phyloP scores from a whole-genome alignment of 495 filamentous ascomycete species.

The Pyrenula aspistea region DNA sequence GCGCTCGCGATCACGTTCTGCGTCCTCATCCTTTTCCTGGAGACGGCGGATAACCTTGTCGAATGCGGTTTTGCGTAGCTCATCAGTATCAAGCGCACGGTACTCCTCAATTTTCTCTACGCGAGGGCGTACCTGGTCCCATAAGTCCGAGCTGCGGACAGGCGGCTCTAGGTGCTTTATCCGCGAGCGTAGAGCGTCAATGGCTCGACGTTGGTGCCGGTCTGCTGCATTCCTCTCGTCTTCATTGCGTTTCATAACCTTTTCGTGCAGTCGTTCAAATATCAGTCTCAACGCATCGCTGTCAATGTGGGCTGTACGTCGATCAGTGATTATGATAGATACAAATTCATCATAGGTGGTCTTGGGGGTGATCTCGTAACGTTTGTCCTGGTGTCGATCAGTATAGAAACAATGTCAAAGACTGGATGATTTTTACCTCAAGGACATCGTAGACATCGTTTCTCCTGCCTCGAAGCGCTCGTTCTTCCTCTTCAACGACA shows the following conservation, averaged over 20 bases:
- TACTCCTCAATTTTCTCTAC: constrained; percentile 76
- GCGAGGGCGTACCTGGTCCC: constrained; percentile 68
- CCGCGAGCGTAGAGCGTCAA: constrained; percentile 73
- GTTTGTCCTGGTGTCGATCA: constrained; percentile 56
- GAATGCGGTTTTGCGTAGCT: constrained; percentile 70
- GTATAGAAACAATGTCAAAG: constrained; percentile 1
- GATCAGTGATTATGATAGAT: constrained; percentile 64
- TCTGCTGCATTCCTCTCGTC: constrained; percentile 78
- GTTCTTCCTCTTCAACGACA: constrained; percentile 85
- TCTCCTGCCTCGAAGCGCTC: constrained; percentile 62
- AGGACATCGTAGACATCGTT: constrained; percentile 85
- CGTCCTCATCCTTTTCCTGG: constrained; percentile 81
- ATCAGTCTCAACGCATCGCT: constrained; percentile 62
- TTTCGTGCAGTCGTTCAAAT: constrained; percentile 78
- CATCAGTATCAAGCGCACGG: constrained; percentile 67
- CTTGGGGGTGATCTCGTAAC: constrained; percentile 74
- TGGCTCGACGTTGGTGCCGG: constrained; percentile 70
- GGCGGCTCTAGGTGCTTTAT: constrained; percentile 92
- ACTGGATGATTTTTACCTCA: constrained; percentile 48
- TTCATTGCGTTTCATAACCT: constrained; percentile 60
- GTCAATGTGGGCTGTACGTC: constrained; percentile 72
- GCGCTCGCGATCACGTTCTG: constrained; percentile 58
- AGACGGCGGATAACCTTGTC: constrained; percentile 87
- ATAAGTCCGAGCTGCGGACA: constrained; percentile 62
- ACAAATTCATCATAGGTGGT: constrained; percentile 84